These are phyloP conservation scores for Blastomyces gilchristii DNA, from an alignment of 2,329 filamentous ascomycete genomes.

Conservation along the genomic window DNA sequence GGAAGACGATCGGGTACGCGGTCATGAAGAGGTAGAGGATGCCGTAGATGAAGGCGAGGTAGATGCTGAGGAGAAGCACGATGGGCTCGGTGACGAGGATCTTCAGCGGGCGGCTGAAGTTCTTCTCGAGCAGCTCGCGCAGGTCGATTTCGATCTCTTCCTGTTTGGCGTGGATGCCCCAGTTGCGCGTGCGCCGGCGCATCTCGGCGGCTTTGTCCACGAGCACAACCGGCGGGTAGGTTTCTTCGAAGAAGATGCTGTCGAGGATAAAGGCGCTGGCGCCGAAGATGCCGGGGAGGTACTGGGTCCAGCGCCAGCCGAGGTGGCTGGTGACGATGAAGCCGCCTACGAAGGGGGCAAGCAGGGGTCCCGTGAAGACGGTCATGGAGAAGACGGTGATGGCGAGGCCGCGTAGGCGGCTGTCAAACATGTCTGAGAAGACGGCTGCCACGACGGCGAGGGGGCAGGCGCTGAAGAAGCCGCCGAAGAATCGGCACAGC, in stretches of 20 bases:
- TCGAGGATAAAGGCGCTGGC: conserved; percentile 40
- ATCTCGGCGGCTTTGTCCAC: conserved; percentile 47
- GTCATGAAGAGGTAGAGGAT: conserved; percentile 28
- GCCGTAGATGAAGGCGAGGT: conserved; percentile 30
- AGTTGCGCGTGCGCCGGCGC: conserved; percentile 47
- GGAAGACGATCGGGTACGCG: conserved; percentile 26
- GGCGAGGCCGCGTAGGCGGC: conserved; percentile 34
- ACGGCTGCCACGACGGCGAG: conserved; percentile 45
- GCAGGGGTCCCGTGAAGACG: conserved; percentile 43
- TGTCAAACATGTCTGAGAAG: conserved; percentile 49
- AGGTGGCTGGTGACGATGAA: conserved; percentile 43
- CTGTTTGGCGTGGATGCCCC: conserved; percentile 52
- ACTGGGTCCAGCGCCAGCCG: conserved; percentile 48
- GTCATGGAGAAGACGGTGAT: conserved; percentile 44
- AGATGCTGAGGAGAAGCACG: conserved; percentile 32
- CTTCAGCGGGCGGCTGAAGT: conserved; percentile 40
- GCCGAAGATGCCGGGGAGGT: conserved; percentile 49
- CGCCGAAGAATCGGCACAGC: conserved; percentile 44
- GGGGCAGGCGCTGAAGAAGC: conserved; percentile 46
- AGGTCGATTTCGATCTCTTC: conserved; percentile 47
- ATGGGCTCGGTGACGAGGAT: conserved; percentile 38
- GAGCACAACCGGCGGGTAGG: conserved; percentile 49
- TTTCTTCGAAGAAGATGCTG: conserved; percentile 46
- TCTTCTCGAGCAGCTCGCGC: conserved; percentile 41
- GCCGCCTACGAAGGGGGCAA: conserved; percentile 47